Percentiles rank a stretch among this genome's conserved stretches.
Evolutionary conservation across 2,329 filamentous ascomycete species (phyloP).

Genomic region (Fusarium redolens): DNA sequence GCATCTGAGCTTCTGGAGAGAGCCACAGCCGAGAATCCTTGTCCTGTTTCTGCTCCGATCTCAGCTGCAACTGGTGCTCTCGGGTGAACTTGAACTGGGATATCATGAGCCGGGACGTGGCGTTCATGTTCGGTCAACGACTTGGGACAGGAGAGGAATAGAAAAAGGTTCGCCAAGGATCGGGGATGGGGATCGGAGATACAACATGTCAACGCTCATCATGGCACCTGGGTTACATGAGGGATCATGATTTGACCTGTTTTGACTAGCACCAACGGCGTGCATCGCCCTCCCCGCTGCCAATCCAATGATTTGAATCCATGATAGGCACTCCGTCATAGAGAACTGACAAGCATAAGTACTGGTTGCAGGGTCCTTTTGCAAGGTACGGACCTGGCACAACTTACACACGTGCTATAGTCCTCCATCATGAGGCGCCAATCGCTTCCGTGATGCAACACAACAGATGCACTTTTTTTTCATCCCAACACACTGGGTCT

Average conservation of each 20-base stretch:
- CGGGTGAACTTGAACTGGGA: slow-evolving; percentile 2
- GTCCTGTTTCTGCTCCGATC: slow-evolving; percentile 17
- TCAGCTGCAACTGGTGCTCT: slow-evolving; percentile 25
- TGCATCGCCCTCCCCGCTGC: neutral
- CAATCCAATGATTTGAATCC: neutral
- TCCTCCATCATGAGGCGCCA: slow-evolving; percentile 40
- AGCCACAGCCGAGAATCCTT: slow-evolving; percentile 21
- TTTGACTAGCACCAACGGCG: slow-evolving; percentile 22
- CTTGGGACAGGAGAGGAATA: slow-evolving; percentile 32
- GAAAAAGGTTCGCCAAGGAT: slow-evolving; percentile 34
- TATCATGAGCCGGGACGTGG: slow-evolving; percentile 23
- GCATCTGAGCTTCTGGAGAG: slow-evolving; percentile 18
- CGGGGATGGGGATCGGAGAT: slow-evolving; percentile 25
- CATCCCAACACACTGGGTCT: slow-evolving; percentile 38
- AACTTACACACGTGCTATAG: slow-evolving; percentile 39
- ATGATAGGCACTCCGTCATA: neutral
- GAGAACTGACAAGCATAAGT: slow-evolving; percentile 24
- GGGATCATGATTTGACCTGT: slow-evolving; percentile 34
- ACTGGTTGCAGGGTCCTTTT: slow-evolving; percentile 23
- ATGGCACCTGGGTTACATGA: slow-evolving; percentile 30
- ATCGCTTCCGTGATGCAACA: slow-evolving; percentile 17
- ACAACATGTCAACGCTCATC: slow-evolving; percentile 11
- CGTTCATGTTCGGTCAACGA: slow-evolving; percentile 38
- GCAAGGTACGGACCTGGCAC: slow-evolving; percentile 22
- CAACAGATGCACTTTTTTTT: slow-evolving; percentile 24